These are phyloP conservation scores for Pholiota adiposa DNA, from an alignment of 1,284 basidiomycete species.

Conservation along the genomic window DNA sequence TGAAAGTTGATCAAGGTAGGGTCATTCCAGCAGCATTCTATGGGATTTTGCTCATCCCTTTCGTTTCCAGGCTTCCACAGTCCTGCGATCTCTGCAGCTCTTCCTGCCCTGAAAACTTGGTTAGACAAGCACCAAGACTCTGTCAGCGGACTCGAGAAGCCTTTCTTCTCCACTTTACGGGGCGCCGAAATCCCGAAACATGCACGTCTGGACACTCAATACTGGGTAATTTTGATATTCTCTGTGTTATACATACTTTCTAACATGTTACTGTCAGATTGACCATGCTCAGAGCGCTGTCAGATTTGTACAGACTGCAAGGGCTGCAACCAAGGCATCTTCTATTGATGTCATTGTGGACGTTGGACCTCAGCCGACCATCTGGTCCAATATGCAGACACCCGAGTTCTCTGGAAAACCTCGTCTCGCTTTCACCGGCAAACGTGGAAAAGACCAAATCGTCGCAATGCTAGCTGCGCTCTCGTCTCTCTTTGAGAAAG, in stretches of 20 bases:
- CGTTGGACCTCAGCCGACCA: slow-evolving; percentile 38
- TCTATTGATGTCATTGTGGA: slow-evolving; percentile 34
- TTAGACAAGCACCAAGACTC: slow-evolving; percentile 25
- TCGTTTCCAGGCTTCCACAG: slow-evolving; percentile 37
- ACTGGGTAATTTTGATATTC: slow-evolving; percentile 32
- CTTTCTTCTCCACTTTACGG: slow-evolving; percentile 35
- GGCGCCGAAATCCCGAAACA: slow-evolving; percentile 28
- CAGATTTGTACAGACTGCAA: slow-evolving; percentile 32
- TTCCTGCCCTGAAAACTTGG: slow-evolving; percentile 33
- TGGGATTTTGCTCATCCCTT: not conserved
- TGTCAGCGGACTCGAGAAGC: slow-evolving; percentile 27
- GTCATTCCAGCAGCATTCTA: not conserved
- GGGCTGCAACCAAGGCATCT: slow-evolving; percentile 24
- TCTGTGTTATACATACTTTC: not conserved
- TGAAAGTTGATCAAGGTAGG: slow-evolving; percentile 37
- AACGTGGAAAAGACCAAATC: slow-evolving; percentile 36
- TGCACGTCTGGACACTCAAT: slow-evolving; percentile 27
- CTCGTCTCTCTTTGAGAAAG: slow-evolving; percentile 32
- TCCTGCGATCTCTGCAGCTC: slow-evolving; percentile 31
- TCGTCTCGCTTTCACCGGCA: slow-evolving; percentile 31
- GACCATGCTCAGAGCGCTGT: slow-evolving; percentile 38
- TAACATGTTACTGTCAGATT: slow-evolving; percentile 27
- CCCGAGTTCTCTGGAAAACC: slow-evolving; percentile 26
- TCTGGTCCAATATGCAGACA: slow-evolving; percentile 35
- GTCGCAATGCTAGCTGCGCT: slow-evolving; percentile 33